A percentile compares a stretch with the other conserved stretches of the same genome.
Evolutionary conservation across 2,329 filamentous ascomycete species (phyloP).

Genomic region (Colletotrichum endophyticum): DNA sequence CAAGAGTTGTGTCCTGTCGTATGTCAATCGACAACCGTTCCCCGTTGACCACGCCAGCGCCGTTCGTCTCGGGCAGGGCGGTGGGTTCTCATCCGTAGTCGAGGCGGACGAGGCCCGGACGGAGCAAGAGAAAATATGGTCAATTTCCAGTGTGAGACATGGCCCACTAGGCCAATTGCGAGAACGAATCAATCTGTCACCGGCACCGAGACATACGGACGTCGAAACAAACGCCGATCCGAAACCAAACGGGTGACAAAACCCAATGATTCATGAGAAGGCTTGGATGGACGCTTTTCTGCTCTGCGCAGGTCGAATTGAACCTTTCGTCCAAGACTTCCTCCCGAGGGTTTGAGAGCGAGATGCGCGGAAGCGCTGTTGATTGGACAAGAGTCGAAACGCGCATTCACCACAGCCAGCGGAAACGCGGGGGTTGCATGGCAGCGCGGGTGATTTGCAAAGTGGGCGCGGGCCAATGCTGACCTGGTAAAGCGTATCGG

Average conservation of each 20-base stretch:
- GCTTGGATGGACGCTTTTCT: background rate
- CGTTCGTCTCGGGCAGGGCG: background rate
- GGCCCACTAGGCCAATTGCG: background rate
- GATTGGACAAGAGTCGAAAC: background rate
- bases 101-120: background rate
- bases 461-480: conserved; percentile 3
- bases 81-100: background rate
- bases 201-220: conserved; percentile 1
- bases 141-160: background rate
- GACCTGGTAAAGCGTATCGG: background rate
- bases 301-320: background rate
- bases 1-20: background rate
- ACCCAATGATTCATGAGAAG: background rate
- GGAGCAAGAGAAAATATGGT: background rate
- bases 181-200: background rate
- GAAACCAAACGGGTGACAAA: background rate
- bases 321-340: background rate
- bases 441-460: conserved; percentile 12
- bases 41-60: background rate
- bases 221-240: conserved; percentile 8
- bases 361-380: background rate
- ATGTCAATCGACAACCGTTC: background rate
- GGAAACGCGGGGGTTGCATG: conserved; percentile 14
- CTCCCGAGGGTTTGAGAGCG: background rate
- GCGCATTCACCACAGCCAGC: background rate